A percentile compares a stretch with the other conserved stretches of the same genome.
Conservation (phyloP, 2,329 filamentous ascomycete species). For the Colletotrichum melonis region DNA sequence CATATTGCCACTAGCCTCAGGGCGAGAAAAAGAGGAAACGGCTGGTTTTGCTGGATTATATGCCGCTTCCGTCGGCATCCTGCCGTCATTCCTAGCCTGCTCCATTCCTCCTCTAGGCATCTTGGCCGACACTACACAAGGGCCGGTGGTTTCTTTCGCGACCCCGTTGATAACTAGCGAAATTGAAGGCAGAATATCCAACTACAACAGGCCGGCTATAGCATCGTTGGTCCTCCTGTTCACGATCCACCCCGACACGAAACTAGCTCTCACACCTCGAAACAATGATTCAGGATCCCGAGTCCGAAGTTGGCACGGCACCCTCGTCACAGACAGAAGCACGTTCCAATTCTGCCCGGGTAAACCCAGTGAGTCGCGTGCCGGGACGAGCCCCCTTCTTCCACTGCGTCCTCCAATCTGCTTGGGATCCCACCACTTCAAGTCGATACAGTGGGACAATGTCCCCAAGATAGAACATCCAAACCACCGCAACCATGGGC, state of each 20-base stretch:
- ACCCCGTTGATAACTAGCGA: background rate
- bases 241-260: constrained; percentile 5
- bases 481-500: constrained; percentile 1
- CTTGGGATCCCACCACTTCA: background rate
- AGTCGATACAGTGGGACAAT: background rate
- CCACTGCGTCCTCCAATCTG: background rate
- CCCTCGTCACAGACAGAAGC: constrained; percentile 1
- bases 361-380: background rate
- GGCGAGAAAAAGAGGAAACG: background rate
- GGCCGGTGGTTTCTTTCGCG: background rate
- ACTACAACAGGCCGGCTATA: background rate
- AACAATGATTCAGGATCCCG: constrained; percentile 13
- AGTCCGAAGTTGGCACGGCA: constrained; percentile 27
- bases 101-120: background rate
- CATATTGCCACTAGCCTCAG: background rate
- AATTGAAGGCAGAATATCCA: background rate
- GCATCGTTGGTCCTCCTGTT: background rate
- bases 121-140: background rate
- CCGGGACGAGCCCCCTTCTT: constrained; percentile 15
- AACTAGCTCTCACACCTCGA: constrained; percentile 4
- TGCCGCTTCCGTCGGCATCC: constrained; percentile 11
- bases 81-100: background rate
- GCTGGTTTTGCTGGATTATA: background rate
- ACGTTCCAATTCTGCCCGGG: constrained; percentile 5
- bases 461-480: constrained; percentile 18